Base-by-base conservation (phyloP, 1,284 basidiomycete species). In the Wolfiporia cocos region DNA sequence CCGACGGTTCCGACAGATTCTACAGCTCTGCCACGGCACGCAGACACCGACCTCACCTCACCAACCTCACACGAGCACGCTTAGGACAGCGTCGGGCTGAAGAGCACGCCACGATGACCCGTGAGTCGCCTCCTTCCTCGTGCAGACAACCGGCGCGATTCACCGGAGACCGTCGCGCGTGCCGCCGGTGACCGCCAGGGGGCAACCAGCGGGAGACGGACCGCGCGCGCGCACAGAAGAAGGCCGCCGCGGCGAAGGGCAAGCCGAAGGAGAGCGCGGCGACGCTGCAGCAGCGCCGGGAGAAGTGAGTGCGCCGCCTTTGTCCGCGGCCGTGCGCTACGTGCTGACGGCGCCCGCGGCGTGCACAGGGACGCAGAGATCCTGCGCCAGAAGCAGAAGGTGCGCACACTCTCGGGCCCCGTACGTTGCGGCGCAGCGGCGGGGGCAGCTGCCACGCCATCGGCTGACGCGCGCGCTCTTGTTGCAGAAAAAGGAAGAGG, bases 121-220 rank as follows among this genome's bases (percentile, higher is more conserved):
- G 56, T 56, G 49, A 47, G 56, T 53, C 21, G 22, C 11, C 20
- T 12, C 19, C 24, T 24, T 37, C 15, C 18, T 10, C 18, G 26
- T 11, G 21, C 6, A n/a, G 18, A 19, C 11, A 17, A 23, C 46
- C 12, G 38, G 23, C 49, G 42, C 49, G 52, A 52, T 55, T 57
- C 55, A 54, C 46, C 50, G 26, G 42, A 48, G 47, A 40, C 23
- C 31, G 34, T 20, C 23, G 23, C n/a, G 34, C 17, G 39, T 37
- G 22, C 5, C 19, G 31, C 26, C 34, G 34, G 17, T 20, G 15
- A 28, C 34, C 36, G 4, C 7, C 34, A 89, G 86, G 86, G 57
- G 86, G 86, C 52, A 87, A 89, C 59, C 86, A 89, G 61, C 77
- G 86, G 42, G 86, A 89, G 14, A 71, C 66, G 62, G 86, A 84